Conservation (phyloP, 1,284 basidiomycete species). For the Puccinia hordei region DNA sequence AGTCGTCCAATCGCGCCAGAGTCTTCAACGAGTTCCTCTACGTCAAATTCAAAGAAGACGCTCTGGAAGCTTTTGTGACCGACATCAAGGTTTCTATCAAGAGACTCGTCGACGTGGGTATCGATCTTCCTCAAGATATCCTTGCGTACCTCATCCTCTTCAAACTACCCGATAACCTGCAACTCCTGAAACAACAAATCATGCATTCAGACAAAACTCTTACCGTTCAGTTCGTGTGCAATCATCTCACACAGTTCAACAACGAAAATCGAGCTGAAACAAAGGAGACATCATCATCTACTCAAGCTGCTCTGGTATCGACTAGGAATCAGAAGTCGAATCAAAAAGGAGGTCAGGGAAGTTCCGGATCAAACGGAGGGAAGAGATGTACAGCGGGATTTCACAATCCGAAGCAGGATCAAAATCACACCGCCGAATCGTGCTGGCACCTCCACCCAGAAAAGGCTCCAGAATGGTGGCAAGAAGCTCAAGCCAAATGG, state of each 20-base stretch:
- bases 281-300: not conserved
- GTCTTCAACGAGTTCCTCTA: conserved; percentile 24
- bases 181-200: too few species aligned
- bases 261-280: not conserved
- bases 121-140: too few species aligned
- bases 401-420: too few species aligned
- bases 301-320: conserved; percentile 19
- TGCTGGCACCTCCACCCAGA: too few species aligned
- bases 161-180: too few species aligned
- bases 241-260: too few species aligned
- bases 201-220: too few species aligned
- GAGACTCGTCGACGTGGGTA: conserved; percentile 16
- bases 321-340: not conserved
- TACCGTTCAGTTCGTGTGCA: too few species aligned
- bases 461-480: too few species aligned
- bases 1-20: not conserved
- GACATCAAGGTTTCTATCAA: conserved; percentile 18
- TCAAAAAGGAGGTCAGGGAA: not conserved
- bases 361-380: not conserved
- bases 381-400: conserved; percentile 17
- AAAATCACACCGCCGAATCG: too few species aligned
- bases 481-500: conserved; percentile 23
- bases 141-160: too few species aligned
- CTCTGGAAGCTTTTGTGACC: conserved; percentile 6
- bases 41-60: too few species aligned